Percentiles rank a stretch among this genome's conserved stretches.
phyloP scores from a whole-genome alignment of 2,329 filamentous ascomycete species.

The Aspergillus ochraceoroseus region DNA sequence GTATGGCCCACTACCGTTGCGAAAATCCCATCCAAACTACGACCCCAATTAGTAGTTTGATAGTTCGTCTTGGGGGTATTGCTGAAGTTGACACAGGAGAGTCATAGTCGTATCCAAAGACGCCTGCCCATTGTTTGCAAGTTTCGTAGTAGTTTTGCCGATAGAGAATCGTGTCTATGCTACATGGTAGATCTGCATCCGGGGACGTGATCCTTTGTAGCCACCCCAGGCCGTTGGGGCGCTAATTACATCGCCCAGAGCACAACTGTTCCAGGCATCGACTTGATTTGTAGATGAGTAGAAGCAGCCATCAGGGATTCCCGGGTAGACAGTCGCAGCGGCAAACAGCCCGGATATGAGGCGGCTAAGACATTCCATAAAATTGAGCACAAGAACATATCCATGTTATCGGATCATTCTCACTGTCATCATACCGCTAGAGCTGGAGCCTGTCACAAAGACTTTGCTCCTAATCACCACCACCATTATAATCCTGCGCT shows the following conservation, averaged over 20 bases:
- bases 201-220: conserved; percentile 48
- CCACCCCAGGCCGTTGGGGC: conserved; percentile 23
- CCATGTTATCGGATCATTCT: background rate
- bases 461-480: conserved; percentile 32
- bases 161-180: conserved; percentile 48
- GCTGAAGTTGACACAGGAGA: conserved; percentile 14
- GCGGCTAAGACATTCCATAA: conserved; percentile 23
- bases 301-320: conserved; percentile 24
- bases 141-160: conserved; percentile 55
- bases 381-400: too few relatives aligned
- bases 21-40: conserved; percentile 22
- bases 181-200: conserved; percentile 57
- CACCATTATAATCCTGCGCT: conserved; percentile 33
- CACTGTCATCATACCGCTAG: conserved; percentile 24
- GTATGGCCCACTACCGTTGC: conserved; percentile 23
- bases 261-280: conserved; percentile 25
- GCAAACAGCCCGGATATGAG: conserved; percentile 23
- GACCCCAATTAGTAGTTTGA: conserved; percentile 23
- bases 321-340: conserved; percentile 23
- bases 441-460: conserved; percentile 19
- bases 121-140: conserved; percentile 53
- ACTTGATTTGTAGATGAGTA: conserved; percentile 16
- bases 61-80: conserved; percentile 21
- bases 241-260: conserved; percentile 18
- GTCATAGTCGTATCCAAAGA: conserved; percentile 40